These are phyloP conservation scores for Tritrichomonas musculus DNA, from an alignment of 208 protist genomes.

Conservation along the genomic window DNA sequence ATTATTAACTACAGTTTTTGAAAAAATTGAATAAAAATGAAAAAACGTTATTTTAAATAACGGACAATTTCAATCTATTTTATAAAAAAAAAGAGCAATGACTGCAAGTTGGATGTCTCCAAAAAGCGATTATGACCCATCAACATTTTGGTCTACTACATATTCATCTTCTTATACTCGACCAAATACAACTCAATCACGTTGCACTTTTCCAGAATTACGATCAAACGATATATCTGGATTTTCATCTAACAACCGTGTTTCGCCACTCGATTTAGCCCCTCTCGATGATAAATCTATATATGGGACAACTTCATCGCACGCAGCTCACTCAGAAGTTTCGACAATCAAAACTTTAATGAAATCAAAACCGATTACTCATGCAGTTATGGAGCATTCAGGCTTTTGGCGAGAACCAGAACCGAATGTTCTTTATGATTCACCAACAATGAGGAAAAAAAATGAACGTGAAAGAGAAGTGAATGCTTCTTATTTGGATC, in stretches of 20 bases:
- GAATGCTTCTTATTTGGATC: too few relatives aligned
- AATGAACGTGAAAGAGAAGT: too few relatives aligned
- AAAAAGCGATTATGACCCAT: background rate
- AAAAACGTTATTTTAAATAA: too few relatives aligned
- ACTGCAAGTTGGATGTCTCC: background rate
- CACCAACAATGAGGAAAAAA: background rate
- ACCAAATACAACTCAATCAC: background rate
- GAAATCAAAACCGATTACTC: background rate
- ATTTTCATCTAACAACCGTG: background rate
- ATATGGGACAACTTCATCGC: background rate
- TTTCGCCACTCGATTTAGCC: background rate
- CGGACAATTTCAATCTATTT: too few relatives aligned
- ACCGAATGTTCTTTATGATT: background rate
- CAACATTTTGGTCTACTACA: background rate
- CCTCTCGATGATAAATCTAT: background rate
- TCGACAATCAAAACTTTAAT: background rate
- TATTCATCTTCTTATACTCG: background rate
- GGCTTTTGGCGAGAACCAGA: constrained; percentile 4
- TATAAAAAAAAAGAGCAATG: too few relatives aligned
- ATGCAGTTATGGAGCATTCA: background rate
- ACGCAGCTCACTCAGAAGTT: background rate
- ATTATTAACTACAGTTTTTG: too few relatives aligned
- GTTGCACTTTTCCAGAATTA: too few relatives aligned
- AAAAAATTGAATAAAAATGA: too few relatives aligned
- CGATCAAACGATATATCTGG: background rate